Base-by-base conservation (phyloP, 2,329 filamentous ascomycete genomes). In the Drechslerella coelobrocha region DNA sequence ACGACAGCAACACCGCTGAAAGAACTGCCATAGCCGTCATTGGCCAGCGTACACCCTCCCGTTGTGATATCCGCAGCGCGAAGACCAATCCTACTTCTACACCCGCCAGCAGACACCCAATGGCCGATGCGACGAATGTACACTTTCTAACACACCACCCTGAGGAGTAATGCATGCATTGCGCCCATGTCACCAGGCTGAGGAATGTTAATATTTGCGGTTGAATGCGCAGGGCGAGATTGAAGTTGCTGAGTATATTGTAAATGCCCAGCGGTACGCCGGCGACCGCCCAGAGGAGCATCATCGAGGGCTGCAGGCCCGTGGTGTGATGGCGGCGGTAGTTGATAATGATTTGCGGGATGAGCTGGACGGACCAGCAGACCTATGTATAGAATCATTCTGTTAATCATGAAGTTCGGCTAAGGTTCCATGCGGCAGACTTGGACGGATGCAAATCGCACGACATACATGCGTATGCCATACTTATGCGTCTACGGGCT, bases 271-370 rank as follows among this genome's bases (percentile, higher is more conserved):
- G 80, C 0, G 87, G 87, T 0, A 89, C 84, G 0, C 88, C 88
- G 1, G 88, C 88, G 79, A 82, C 84, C 0, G 86, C 85, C 83
- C 88, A 90, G 1, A 89, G 81, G 76, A 90, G 83, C 87, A 90
- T 89, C 87, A 90, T 89, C 0, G 85, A 85, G 0, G 85, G 83
- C 53, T 89, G 87, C 0, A 90, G 80, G 0, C 87, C 88, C 0
- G 81, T 83, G 0, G 87, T 86, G 79, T 88, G 82, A 76, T 89
- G 86, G 0, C 87, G 81, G 2, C 84, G 82, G 74, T 87, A 86
- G 75, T 90, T 90, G 75, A 89, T 84, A 31, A 87, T 77, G 52
- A 90, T 89, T 76, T 90, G 88, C 0, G 88, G 88, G 24, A 90
- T 83, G 24, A 90, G 80, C 83, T 89, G 75, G n/a, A 88, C 79